A percentile compares a stretch with the other conserved stretches of the same genome.
Evolutionary conservation across 108 stramenopile genomes (phyloP).

Genomic region (Cyclostephanos tholiformis): DNA sequence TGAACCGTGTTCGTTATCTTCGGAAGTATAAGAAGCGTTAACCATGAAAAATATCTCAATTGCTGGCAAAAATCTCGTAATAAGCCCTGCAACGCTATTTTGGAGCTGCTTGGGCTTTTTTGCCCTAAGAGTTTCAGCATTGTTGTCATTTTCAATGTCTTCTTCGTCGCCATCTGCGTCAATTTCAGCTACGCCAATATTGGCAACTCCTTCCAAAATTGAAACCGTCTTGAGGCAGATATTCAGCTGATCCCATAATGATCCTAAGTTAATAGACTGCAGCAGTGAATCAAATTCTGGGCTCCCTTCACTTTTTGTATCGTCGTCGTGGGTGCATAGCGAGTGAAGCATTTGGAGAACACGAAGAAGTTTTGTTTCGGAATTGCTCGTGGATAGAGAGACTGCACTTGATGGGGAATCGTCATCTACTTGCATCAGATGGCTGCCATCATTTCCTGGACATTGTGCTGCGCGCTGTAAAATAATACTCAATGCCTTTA

Average conservation of each 20-base stretch:
- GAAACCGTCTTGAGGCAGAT: constrained; percentile 79
- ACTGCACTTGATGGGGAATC: constrained; percentile 75
- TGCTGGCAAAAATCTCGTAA: constrained; percentile 92
- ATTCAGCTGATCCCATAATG: constrained; percentile 81
- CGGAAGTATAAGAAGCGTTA: constrained; percentile 60
- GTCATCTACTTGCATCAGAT: constrained; percentile 10
- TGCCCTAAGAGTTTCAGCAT: constrained; percentile 38
- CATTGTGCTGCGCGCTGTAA: constrained; percentile 34
- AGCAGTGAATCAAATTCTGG: constrained; percentile 68
- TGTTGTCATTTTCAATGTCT: constrained; percentile 40
- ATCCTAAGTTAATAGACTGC: constrained; percentile 68
- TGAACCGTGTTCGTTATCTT: constrained; percentile 20
- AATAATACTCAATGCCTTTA: constrained; percentile 66
- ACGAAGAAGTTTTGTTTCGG: constrained; percentile 87
- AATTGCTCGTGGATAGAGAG: constrained; percentile 83
- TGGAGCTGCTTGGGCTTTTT: constrained; percentile 73
- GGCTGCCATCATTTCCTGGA: neutral
- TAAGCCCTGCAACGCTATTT: constrained; percentile 63
- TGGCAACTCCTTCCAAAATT: constrained; percentile 76
- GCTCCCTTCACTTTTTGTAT: constrained; percentile 48
- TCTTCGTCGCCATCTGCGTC: constrained; percentile 39
- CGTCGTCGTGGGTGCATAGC: constrained; percentile 65
- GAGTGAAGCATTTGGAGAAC: constrained; percentile 87
- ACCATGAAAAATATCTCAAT: constrained; percentile 96
- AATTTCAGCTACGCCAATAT: constrained; percentile 56